These are phyloP conservation scores for Candida loeiensis DNA, from an alignment of 805 yeast genomes.

Conservation along the genomic window DNA sequence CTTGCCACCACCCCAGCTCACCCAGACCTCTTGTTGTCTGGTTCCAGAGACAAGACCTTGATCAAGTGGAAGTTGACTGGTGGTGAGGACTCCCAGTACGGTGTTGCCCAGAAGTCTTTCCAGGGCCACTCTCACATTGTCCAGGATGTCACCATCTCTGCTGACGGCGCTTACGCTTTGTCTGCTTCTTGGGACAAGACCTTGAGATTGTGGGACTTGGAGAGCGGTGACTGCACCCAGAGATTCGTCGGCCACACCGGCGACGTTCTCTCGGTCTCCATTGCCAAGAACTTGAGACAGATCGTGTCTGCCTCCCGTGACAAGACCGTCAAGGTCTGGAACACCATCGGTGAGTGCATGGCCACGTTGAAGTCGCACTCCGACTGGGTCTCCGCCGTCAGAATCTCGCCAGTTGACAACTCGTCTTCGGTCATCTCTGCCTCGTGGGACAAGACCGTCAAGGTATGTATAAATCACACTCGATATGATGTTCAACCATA, in stretches of 20 bases:
- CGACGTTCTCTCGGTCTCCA: constrained; percentile 96
- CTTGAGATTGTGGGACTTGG: constrained; percentile 96
- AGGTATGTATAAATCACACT: constrained; percentile 68
- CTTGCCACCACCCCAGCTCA: constrained; percentile 96
- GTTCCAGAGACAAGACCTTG: constrained; percentile 97
- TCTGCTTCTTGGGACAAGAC: constrained; percentile 99
- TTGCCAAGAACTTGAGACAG: constrained; percentile 94
- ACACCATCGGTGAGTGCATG: constrained; percentile 96
- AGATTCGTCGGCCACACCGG: constrained; percentile 98
- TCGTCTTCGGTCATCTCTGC: constrained; percentile 88
- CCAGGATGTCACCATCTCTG: constrained; percentile 94
- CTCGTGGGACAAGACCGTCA: constrained; percentile 97
- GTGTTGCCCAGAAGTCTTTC: constrained; percentile 96
- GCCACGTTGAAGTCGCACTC: constrained; percentile 91
- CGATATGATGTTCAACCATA: constrained; percentile 74
- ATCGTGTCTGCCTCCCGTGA: constrained; percentile 99
- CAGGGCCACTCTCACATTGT: constrained; percentile 99
- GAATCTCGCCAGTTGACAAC: constrained; percentile 86
- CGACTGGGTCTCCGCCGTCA: constrained; percentile 99
- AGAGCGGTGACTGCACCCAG: constrained; percentile 87
- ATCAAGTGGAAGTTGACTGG: constrained; percentile 97
- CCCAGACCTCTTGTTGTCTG: constrained; percentile 97
- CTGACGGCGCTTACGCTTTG: constrained; percentile 96
- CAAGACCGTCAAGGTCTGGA: constrained; percentile 99
- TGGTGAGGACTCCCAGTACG: constrained; percentile 89